A percentile compares a stretch with the other conserved stretches of the same genome.
Conservation (phyloP, 805 yeast species). For the Saturnispora dispora region DNA sequence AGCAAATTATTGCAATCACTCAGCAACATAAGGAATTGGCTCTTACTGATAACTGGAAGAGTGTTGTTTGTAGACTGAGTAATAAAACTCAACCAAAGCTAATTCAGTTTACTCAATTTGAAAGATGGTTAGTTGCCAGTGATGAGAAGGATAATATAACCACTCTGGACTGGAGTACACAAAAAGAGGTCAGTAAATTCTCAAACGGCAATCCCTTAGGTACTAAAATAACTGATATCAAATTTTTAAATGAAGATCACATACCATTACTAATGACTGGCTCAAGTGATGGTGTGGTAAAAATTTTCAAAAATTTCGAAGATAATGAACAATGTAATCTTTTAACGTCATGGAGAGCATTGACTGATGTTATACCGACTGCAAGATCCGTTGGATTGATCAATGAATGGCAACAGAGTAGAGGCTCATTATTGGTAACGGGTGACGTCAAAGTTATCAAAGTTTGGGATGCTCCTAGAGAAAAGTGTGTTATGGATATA, state of each 20-base stretch:
- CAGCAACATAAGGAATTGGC: slow-evolving; percentile 85
- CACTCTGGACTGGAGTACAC: slow-evolving; percentile 79
- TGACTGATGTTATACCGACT: slow-evolving; percentile 74
- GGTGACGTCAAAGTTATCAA: slow-evolving; percentile 91
- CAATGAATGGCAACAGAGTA: slow-evolving; percentile 94
- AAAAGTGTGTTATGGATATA: slow-evolving; percentile 73
- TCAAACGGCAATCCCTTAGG: slow-evolving; percentile 82
- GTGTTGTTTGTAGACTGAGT: slow-evolving; percentile 46
- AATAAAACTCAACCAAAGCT: slow-evolving; percentile 75
- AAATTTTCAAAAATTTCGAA: slow-evolving; percentile 72
- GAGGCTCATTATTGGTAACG: slow-evolving; percentile 84
- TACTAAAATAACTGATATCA: slow-evolving; percentile 78
- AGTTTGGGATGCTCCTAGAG: slow-evolving; percentile 96
- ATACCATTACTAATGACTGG: slow-evolving; percentile 77
- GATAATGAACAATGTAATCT: slow-evolving; percentile 45
- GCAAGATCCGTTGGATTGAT: slow-evolving; percentile 76
- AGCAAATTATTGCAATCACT: slow-evolving; percentile 74
- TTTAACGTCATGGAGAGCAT: slow-evolving; percentile 86
- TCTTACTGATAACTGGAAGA: slow-evolving; percentile 78
- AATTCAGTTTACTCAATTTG: slow-evolving; percentile 82
- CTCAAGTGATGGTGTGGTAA: slow-evolving; percentile 89
- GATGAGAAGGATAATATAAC: slow-evolving; percentile 80
- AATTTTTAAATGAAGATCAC: slow-evolving; percentile 88
- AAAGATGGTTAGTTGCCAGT: slow-evolving; percentile 65
- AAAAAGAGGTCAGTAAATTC: slow-evolving; percentile 53